Percentiles rank a stretch among this genome's conserved stretches.
These are phyloP conservation scores for Lactarius sp. DNA, from an alignment of 768 basidiomycete genomes.

Conservation along the genomic window DNA sequence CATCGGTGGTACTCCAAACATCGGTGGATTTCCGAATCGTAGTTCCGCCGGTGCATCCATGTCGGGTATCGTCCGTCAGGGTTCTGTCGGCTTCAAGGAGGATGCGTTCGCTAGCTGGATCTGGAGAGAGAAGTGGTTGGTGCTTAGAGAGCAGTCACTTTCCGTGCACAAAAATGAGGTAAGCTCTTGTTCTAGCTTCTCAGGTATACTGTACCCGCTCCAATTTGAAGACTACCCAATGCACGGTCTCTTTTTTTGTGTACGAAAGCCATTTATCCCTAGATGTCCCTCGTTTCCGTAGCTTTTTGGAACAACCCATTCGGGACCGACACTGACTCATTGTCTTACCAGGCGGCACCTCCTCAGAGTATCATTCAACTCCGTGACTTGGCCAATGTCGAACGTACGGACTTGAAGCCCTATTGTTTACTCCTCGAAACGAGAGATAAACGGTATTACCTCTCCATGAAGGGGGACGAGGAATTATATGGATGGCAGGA, in stretches of 20 bases:
- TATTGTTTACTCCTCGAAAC: conserved; percentile 89
- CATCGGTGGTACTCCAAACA: conserved; percentile 81
- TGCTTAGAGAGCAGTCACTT: conserved; percentile 75
- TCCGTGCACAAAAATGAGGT: conserved; percentile 92
- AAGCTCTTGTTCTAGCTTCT: conserved; percentile 32
- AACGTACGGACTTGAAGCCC: conserved; percentile 90
- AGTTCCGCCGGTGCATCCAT: conserved; percentile 34
- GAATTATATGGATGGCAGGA: conserved; percentile 99
- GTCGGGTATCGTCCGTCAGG: conserved; percentile 56
- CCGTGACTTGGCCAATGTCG: conserved; percentile 78
- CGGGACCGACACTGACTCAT: not conserved
- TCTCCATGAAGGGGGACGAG: conserved; percentile 88
- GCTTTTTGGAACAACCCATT: not conserved
- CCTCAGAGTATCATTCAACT: conserved; percentile 60
- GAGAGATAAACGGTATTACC: conserved; percentile 73
- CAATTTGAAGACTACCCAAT: not conserved
- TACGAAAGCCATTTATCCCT: not conserved
- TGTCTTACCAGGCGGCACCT: conserved; percentile 41
- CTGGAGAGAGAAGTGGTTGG: conserved; percentile 87
- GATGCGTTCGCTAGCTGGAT: conserved; percentile 89
- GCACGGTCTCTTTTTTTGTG: not conserved
- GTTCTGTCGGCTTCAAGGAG: conserved; percentile 86
- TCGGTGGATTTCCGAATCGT: conserved; percentile 75
- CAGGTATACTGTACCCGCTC: not conserved
- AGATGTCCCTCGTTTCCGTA: not conserved